A percentile compares a stretch with the other conserved stretches of the same genome.
Evolutionary conservation across 768 basidiomycete species (phyloP).

Genomic region (Lentinus brumalis): DNA sequence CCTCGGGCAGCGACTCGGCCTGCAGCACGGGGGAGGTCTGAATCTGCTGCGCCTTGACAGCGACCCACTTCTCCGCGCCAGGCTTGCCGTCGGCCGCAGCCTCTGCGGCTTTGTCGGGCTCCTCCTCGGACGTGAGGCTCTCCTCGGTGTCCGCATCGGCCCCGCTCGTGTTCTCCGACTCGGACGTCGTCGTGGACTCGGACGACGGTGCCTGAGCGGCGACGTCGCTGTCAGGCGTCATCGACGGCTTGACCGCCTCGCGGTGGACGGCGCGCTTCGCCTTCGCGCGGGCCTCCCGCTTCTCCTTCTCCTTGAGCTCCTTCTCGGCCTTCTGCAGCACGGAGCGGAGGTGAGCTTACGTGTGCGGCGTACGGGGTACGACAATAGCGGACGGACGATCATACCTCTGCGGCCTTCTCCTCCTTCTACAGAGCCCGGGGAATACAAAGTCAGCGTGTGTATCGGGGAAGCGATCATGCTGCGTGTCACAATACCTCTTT

Average conservation of each 20-base stretch:
- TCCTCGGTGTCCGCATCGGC: constrained; percentile 77
- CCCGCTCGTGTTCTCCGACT: constrained; percentile 54
- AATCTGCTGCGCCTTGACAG: constrained; percentile 53
- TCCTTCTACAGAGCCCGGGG: constrained; percentile 17
- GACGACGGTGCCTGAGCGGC: constrained; percentile 17
- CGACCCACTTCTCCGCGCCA: constrained; percentile 72
- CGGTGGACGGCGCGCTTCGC: constrained; percentile 48
- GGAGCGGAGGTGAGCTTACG: not conserved
- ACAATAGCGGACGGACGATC: constrained; percentile 3
- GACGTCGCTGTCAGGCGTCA: not conserved
- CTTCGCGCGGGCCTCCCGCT: constrained; percentile 57
- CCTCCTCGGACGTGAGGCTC: constrained; percentile 73
- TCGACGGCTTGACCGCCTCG: constrained; percentile 25
- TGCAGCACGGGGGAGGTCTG: not conserved
- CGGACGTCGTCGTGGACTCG: constrained; percentile 29
- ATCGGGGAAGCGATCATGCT: not conserved
- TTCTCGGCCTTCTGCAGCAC: not conserved
- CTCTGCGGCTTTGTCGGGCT: constrained; percentile 45
- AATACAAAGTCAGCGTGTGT: not conserved
- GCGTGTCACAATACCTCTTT: constrained; percentile 31
- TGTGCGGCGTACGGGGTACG: not conserved
- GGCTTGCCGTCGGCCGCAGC: constrained; percentile 24
- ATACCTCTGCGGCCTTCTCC: constrained; percentile 26
- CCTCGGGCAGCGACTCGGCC: not conserved
- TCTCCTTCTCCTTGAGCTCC: constrained; percentile 50